Evolutionary conservation across 768 basidiomycete species (phyloP).

Genomic region (Auricularia cornea): DNA sequence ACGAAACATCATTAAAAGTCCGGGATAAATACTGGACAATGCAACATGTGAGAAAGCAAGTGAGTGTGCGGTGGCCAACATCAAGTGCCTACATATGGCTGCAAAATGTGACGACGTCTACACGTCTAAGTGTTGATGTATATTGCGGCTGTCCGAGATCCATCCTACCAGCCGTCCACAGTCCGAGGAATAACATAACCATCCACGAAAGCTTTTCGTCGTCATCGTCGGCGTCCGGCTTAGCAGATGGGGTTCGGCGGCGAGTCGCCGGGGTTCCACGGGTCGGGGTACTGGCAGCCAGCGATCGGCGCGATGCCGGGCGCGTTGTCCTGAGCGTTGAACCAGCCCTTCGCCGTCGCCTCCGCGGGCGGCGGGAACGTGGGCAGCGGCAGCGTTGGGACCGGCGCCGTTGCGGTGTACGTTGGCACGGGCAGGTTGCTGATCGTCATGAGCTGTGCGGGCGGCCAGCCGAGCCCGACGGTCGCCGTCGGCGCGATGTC

Average conservation of each 20-base stretch:
- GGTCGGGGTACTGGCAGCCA: slow-evolving; percentile 75
- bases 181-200: too few species aligned
- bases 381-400: slow-evolving; percentile 61
- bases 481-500: slow-evolving; percentile 52
- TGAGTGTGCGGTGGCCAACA: too few species aligned
- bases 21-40: too few species aligned
- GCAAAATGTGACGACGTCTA: too few species aligned
- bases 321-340: slow-evolving; percentile 58
- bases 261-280: slow-evolving; percentile 57
- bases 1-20: too few species aligned
- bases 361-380: slow-evolving; percentile 45
- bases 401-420: slow-evolving; percentile 61
- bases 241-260: not conserved
- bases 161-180: too few species aligned
- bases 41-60: too few species aligned
- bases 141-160: too few species aligned
- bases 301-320: slow-evolving; percentile 54
- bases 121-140: too few species aligned
- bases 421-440: slow-evolving; percentile 46
- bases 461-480: slow-evolving; percentile 56
- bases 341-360: slow-evolving; percentile 60
- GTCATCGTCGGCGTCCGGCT: not conserved
- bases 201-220: too few species aligned
- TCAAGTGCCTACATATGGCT: too few species aligned
- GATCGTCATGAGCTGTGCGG: slow-evolving; percentile 46